Percentiles rank a stretch among this genome's conserved stretches.
These are phyloP conservation scores for Wickerhamomyces sp. DNA, from an alignment of 1,139 yeast species.

Conservation along the genomic window DNA sequence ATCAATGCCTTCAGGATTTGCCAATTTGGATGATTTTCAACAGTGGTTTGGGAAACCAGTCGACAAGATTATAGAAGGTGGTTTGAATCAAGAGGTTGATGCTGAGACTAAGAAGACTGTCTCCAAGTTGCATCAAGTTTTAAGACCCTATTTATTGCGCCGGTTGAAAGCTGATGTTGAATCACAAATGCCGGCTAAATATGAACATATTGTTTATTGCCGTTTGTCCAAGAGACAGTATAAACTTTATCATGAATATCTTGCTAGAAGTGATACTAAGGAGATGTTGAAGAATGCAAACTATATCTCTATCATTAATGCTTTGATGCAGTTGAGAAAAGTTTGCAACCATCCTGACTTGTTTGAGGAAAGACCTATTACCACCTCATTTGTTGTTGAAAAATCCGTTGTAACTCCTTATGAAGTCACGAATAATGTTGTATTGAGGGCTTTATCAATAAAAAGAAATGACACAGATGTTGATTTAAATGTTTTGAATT, in stretches of 20 bases:
- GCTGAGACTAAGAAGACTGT: slow-evolving; percentile 81
- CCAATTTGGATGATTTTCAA: slow-evolving; percentile 91
- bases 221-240: slow-evolving; percentile 90
- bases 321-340: slow-evolving; percentile 95
- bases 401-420: slow-evolving; percentile 55
- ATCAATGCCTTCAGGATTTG: slow-evolving; percentile 92
- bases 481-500: slow-evolving; percentile 55
- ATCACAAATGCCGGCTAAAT: slow-evolving; percentile 97
- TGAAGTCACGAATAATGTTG: slow-evolving; percentile 36
- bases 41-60: slow-evolving; percentile 99
- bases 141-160: slow-evolving; percentile 87
- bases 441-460: slow-evolving; percentile 36
- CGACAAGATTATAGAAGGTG: slow-evolving; percentile 80
- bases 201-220: slow-evolving; percentile 92
- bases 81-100: slow-evolving; percentile 45
- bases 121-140: slow-evolving; percentile 82
- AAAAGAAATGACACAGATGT: slow-evolving; percentile 30
- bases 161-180: slow-evolving; percentile 96
- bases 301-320: slow-evolving; percentile 89
- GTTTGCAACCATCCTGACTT: slow-evolving; percentile 97
- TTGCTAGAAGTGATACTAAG: slow-evolving; percentile 93
- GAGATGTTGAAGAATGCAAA: slow-evolving; percentile 94
- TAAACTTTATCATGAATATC: slow-evolving; percentile 89
- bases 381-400: slow-evolving; percentile 79
- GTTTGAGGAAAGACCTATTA: slow-evolving; percentile 92